Base-by-base conservation (phyloP, 2,329 filamentous ascomycete species). In the Dothiorella sarmentorum region DNA sequence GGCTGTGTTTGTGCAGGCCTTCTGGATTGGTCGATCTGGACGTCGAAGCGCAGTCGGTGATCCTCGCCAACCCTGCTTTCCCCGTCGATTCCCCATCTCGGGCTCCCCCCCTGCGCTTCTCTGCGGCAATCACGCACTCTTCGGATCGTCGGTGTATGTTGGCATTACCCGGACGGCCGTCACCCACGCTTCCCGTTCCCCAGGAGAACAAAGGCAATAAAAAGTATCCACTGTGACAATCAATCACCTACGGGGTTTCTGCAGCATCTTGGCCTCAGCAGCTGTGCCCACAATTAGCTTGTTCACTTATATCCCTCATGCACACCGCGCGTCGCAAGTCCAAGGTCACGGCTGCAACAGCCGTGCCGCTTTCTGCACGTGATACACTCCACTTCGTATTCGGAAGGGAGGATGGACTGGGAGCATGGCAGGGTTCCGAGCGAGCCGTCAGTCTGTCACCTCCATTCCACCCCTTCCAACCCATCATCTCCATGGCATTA, bases 311-410 rank as follows among this genome's bases (percentile, higher is more conserved):
- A 7, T 18, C 35, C 35, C 17, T 20, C 11, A 1, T 11, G 17
- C 7, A 22, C 17, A 20, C 37, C 37, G 37, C 37, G 7, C 11
- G 9, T 22, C 15, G 9, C 9, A 42, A 10, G 18, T 9, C 18
- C 11, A n/a, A n/a, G 31, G 22, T 9, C 2, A n/a, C 15, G 3
- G 17, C 7, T 26, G 33, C 33, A 40, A 22, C 33, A 37, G 11
- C 24, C 11, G 49, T 38, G 49, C 49, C 49, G 33, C 49, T 7
- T 29, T 24, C 22, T 53, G 49, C 49, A 53, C 49, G 49, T 53
- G 49, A 53, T 27, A 52, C 33, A 35, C 15, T 40, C 49, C 49
- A 53, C 49, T 53, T 53, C 49, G 49, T 29, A 29, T 40, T 24
- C n/a, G n/a, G n/a, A n/a, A n/a, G n/a, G n/a, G n/a, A n/a, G n/a